Evolutionary conservation across 106 monocot species (phyloP).

Genomic region (Dendrobium nobile): DNA sequence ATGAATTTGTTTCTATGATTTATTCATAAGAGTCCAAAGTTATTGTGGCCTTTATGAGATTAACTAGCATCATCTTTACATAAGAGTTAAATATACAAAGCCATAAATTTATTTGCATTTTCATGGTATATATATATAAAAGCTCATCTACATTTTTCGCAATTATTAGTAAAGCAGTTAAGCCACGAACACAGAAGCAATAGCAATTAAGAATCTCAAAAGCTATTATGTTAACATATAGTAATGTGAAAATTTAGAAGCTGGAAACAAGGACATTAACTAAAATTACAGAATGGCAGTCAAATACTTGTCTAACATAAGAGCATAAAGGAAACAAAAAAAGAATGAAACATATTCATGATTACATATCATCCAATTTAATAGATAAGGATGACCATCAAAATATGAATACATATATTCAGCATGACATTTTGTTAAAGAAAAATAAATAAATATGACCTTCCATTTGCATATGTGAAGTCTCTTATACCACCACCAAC

Average conservation of each 20-base stretch:
- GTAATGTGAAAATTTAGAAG: not conserved
- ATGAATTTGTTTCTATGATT: no score
- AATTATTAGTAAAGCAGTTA: no score
- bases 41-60: not conserved
- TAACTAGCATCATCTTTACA: not conserved
- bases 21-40: not conserved
- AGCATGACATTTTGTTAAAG: not conserved
- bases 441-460: constrained; percentile 27
- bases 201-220: not conserved
- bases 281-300: not conserved
- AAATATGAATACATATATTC: not conserved
- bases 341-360: not conserved
- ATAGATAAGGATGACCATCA: not conserved
- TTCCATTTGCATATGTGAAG: constrained; percentile 93
- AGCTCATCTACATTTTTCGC: no score
- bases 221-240: not conserved
- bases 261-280: not conserved
- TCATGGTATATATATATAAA: no score
- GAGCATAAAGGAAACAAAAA: not conserved
- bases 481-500: constrained; percentile 99
- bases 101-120: constrained; percentile 1
- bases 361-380: not conserved
- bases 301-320: not conserved
- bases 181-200: not conserved
- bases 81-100: not conserved